A percentile compares a stretch with the other conserved stretches of the same genome.
These are phyloP conservation scores for Metschnikowia vanudenii DNA, from an alignment of 805 yeast species.

Conservation along the genomic window DNA sequence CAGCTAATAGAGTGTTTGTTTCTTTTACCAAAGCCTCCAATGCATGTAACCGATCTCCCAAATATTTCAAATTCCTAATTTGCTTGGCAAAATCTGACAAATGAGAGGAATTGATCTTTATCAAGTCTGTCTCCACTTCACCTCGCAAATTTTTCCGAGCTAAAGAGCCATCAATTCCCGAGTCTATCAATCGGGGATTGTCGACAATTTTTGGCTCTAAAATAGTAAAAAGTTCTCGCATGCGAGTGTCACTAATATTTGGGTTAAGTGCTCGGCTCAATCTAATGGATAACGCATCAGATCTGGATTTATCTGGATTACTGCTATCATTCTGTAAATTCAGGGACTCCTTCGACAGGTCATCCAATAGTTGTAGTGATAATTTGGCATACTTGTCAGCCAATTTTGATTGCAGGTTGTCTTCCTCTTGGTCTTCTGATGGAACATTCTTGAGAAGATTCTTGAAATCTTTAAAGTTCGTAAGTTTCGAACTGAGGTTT, in stretches of 20 bases:
- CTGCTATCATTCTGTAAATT: neutral
- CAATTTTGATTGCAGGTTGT: slow-evolving; percentile 13
- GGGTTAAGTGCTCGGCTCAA: slow-evolving; percentile 50
- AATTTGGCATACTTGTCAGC: slow-evolving; percentile 51
- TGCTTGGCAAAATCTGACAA: slow-evolving; percentile 36
- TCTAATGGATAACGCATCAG: slow-evolving; percentile 38
- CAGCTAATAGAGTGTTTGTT: slow-evolving; percentile 41
- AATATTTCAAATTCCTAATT: slow-evolving; percentile 24
- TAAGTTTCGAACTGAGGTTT: slow-evolving; percentile 31
- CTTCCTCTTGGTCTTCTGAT: slow-evolving; percentile 6
- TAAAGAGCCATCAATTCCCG: slow-evolving; percentile 55
- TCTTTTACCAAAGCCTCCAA: slow-evolving; percentile 22
- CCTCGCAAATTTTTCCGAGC: slow-evolving; percentile 60
- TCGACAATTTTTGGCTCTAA: slow-evolving; percentile 30
- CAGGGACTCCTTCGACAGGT: neutral
- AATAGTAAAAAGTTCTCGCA: slow-evolving; percentile 33
- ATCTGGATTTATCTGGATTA: slow-evolving; percentile 6
- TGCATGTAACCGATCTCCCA: slow-evolving; percentile 15
- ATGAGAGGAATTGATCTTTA: slow-evolving; percentile 47
- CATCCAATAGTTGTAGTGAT: slow-evolving; percentile 39
- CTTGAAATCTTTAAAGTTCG: slow-evolving; percentile 33
- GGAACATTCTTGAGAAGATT: slow-evolving; percentile 25
- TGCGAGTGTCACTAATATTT: slow-evolving; percentile 33
- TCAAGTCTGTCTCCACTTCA: slow-evolving; percentile 57
- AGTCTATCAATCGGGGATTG: slow-evolving; percentile 41